These are phyloP conservation scores for Fusarium napiforme DNA, from an alignment of 2,329 filamentous ascomycete genomes.

Conservation along the genomic window DNA sequence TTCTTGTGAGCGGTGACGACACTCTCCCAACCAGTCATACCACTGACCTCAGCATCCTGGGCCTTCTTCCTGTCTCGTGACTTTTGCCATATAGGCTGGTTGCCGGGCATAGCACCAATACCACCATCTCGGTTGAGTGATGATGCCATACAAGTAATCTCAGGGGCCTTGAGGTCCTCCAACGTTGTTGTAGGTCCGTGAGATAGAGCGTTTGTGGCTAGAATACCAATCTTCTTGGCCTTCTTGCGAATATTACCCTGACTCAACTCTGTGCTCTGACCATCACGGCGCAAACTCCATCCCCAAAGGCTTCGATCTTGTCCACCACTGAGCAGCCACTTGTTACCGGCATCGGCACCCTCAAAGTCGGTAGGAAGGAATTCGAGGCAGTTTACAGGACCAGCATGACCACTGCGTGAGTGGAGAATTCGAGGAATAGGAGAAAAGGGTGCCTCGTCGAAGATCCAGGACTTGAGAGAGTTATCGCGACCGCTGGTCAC, in stretches of 20 bases:
- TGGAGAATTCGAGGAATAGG: slow-evolving; percentile 87
- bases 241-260: slow-evolving; percentile 90
- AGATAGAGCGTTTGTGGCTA: slow-evolving; percentile 66
- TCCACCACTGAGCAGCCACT: slow-evolving; percentile 93
- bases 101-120: slow-evolving; percentile 84
- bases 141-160: slow-evolving; percentile 91
- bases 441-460: slow-evolving; percentile 91
- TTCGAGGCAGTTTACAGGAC: slow-evolving; percentile 81
- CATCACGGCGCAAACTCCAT: slow-evolving; percentile 93
- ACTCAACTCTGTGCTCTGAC: slow-evolving; percentile 91
- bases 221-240: slow-evolving; percentile 85
- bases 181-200: slow-evolving; percentile 72
- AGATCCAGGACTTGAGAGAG: slow-evolving; percentile 95
- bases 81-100: slow-evolving; percentile 86
- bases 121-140: slow-evolving; percentile 95
- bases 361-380: slow-evolving; percentile 92
- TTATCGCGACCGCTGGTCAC: slow-evolving; percentile 94
- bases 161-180: slow-evolving; percentile 85
- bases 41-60: slow-evolving; percentile 76
- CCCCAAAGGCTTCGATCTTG: slow-evolving; percentile 94
- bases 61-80: slow-evolving; percentile 69
- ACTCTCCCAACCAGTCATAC: slow-evolving; percentile 95
- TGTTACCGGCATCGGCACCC: slow-evolving; percentile 86
- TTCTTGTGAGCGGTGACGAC: slow-evolving; percentile 91
- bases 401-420: slow-evolving; percentile 87